A percentile compares a stretch with the other conserved stretches of the same genome.
Evolutionary conservation across 2,329 filamentous ascomycete genomes (phyloP).

Genomic region (Pseudogymnoascus sp.): DNA sequence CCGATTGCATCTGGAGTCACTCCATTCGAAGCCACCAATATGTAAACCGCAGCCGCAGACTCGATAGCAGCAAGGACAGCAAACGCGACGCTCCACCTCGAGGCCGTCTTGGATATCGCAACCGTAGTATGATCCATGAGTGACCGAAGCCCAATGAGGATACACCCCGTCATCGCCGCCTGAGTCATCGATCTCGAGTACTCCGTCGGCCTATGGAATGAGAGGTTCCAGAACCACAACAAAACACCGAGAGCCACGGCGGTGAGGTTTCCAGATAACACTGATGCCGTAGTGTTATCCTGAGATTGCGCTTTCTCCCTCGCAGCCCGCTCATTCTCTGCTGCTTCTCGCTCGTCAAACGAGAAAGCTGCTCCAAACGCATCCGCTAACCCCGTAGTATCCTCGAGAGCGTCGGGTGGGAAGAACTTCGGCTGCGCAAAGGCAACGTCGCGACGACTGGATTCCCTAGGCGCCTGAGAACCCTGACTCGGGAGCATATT

Average conservation of each 20-base stretch:
- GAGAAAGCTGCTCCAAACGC: not conserved
- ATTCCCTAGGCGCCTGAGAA: not conserved
- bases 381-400: slow-evolving; percentile 1
- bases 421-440: slow-evolving; percentile 53
- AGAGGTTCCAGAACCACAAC: slow-evolving; percentile 16
- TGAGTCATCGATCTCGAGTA: slow-evolving; percentile 12
- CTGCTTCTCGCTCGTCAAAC: slow-evolving; percentile 1
- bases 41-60: not conserved
- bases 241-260: slow-evolving; percentile 12
- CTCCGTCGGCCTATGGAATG: slow-evolving; percentile 9
- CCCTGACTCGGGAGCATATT: not conserved
- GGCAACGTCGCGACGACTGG: not conserved
- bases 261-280: slow-evolving; percentile 10
- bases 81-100: not conserved
- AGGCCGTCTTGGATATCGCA: not conserved
- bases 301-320: not conserved
- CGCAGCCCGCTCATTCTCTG: not conserved
- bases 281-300: not conserved
- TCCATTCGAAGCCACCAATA: not conserved
- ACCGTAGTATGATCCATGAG: slow-evolving; percentile 15
- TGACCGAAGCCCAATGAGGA: slow-evolving; percentile 12
- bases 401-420: slow-evolving; percentile 30
- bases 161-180: slow-evolving; percentile 12
- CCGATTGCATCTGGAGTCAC: not conserved
- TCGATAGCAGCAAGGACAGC: not conserved